Evolutionary conservation across 2,329 filamentous ascomycete species (phyloP), one percentile per base, ranked within the genome.

Genomic region (Pseudogymnoascus sp.): DNA sequence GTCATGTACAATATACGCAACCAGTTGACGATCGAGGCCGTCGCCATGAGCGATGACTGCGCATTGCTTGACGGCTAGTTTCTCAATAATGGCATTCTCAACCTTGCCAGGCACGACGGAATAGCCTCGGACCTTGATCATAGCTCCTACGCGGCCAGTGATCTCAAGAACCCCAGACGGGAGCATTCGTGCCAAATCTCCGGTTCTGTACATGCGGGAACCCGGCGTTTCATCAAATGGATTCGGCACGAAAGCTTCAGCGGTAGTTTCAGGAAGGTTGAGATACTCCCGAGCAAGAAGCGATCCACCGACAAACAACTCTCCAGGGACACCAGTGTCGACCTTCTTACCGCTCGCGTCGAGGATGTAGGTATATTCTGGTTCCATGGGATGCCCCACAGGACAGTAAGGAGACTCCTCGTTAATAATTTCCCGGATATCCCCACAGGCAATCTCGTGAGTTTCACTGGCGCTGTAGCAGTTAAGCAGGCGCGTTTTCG

Each of bases 121-220:
- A 72, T 96, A 92, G 0, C 93, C 93, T 31, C 93, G 85, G 5
- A 96, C 81, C 73, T 97, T 97, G 66, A 96, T 87, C 75, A 96
- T 93, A 61, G 96, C 91, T 70, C 96, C 93, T 6, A 89, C 88
- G 7, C 93, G 85, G 3, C 93, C 92, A 3, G 95, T 80, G 70
- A 96, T 96, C 65, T 93, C 89, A 65, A 96, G 91, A 46, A 88
- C 89, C 1, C 85, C 86, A 70, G 96, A 89, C 46, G 91, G 81
- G 6, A 96, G 77, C n/a, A 96, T 79, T 11, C 92, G 82, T 2
- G 96, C 92, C 0, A 96, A 78, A 73, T 97, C 93, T 0, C 93
- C 93, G 0, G 93, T 96, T 19, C 91, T 84, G 71, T 96, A 97
- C 4, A 96, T 82, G 19, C 86, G 83, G 12, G 88, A 82, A 28